phyloP scores from a whole-genome alignment of 169 alveolate genomes.

The Plasmodium knowlesi region DNA sequence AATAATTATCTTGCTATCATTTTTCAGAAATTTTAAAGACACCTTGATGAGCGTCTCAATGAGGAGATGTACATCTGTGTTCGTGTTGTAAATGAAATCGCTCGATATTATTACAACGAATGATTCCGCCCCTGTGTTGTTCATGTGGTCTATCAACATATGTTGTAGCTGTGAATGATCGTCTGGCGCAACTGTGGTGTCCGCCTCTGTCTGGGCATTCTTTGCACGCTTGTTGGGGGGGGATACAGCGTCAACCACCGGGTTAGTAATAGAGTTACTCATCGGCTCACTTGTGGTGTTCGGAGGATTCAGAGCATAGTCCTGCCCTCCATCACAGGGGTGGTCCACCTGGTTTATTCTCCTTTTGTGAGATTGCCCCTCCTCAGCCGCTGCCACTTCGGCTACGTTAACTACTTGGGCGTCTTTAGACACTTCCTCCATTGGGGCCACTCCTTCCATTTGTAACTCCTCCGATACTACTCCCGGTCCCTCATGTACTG shows the following conservation, averaged over 20 bases:
- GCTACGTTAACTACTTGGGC: neutral
- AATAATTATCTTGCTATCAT: slow-evolving; percentile 60
- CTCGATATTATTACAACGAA: slow-evolving; percentile 53
- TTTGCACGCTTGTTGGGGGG: neutral
- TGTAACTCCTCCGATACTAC: neutral
- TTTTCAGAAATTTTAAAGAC: slow-evolving; percentile 42
- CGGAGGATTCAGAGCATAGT: too few relatives aligned
- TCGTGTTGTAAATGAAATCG: slow-evolving; percentile 45
- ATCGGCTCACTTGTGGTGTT: too few relatives aligned
- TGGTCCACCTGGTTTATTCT: neutral
- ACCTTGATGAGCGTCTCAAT: slow-evolving; percentile 14
- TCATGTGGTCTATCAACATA: slow-evolving; percentile 17
- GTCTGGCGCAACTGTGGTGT: neutral
- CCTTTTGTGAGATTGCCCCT: neutral
- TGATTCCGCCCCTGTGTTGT: slow-evolving; percentile 35
- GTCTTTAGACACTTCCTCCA: too few relatives aligned
- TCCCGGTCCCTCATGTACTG: neutral
- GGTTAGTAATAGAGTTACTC: too few relatives aligned
- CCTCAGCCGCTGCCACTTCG: neutral
- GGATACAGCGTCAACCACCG: neutral
- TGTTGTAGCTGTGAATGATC: neutral
- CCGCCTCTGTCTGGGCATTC: neutral
- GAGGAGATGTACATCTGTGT: slow-evolving; percentile 28
- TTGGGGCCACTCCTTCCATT: neutral
- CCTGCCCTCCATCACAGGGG: neutral